These are phyloP conservation scores for Hymenoscyphus albidus DNA, from an alignment of 2,329 filamentous ascomycete species.

Conservation along the genomic window DNA sequence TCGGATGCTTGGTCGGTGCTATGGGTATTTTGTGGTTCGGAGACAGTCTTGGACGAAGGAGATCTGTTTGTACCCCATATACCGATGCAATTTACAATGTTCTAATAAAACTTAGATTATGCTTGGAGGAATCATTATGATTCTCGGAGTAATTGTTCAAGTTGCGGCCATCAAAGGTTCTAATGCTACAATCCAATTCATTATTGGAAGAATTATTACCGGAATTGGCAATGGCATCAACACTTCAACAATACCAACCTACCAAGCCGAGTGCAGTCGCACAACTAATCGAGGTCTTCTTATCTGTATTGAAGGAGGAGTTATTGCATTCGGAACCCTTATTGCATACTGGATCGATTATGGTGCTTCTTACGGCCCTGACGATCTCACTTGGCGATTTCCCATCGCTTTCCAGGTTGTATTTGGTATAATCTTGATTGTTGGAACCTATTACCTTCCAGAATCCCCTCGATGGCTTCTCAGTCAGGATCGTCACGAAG, in stretches of 20 bases:
- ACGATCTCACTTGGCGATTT: slow-evolving; percentile 81
- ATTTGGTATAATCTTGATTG: slow-evolving; percentile 79
- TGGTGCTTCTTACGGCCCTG: slow-evolving; percentile 84
- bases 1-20: slow-evolving; percentile 51
- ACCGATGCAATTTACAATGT: slow-evolving; percentile 42
- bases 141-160: slow-evolving; percentile 50
- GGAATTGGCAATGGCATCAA: slow-evolving; percentile 51
- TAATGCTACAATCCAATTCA: slow-evolving; percentile 49
- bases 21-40: slow-evolving; percentile 37
- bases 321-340: slow-evolving; percentile 62
- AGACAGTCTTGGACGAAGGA: slow-evolving; percentile 53
- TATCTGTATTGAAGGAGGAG: slow-evolving; percentile 52
- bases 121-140: slow-evolving; percentile 54
- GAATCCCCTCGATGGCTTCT: slow-evolving; percentile 96
- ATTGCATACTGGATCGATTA: slow-evolving; percentile 99
- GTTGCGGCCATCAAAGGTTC: slow-evolving; percentile 36
- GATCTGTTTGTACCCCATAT: slow-evolving; percentile 44
- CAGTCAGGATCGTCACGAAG: slow-evolving; percentile 94
- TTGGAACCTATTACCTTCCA: slow-evolving; percentile 86
- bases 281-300: slow-evolving; percentile 44
- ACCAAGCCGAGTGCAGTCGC: slow-evolving; percentile 55
- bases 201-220: slow-evolving; percentile 48
- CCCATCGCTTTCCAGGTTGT: slow-evolving; percentile 87
- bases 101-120: slow-evolving; percentile 42
- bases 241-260: slow-evolving; percentile 51